These are phyloP conservation scores for Imleria badia DNA, from an alignment of 768 basidiomycete genomes.

Conservation along the genomic window DNA sequence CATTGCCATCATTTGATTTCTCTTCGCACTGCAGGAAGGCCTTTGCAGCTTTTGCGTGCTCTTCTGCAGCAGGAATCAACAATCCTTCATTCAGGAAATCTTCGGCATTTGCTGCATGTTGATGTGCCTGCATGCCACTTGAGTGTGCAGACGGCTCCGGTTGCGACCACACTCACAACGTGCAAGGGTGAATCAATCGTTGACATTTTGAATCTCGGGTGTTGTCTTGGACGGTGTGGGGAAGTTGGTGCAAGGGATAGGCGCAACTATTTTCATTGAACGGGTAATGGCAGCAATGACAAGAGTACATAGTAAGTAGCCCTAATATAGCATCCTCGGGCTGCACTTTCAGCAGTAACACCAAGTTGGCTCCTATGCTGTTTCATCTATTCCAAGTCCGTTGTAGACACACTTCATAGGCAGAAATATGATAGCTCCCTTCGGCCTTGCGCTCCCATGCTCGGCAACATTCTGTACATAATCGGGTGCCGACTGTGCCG, in stretches of 20 bases:
- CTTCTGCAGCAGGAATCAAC: constrained; percentile 69
- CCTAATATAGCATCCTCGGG: background rate
- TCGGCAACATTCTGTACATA: too few relatives aligned
- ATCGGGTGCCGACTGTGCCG: constrained; percentile 20
- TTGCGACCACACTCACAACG: constrained; percentile 36
- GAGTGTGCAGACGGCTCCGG: background rate
- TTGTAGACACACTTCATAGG: too few relatives aligned
- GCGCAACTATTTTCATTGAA: constrained; percentile 4
- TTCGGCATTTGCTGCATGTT: constrained; percentile 79
- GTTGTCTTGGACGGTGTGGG: background rate
- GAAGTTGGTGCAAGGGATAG: background rate
- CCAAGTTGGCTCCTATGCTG: too few relatives aligned
- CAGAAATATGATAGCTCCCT: too few relatives aligned
- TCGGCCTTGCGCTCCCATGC: too few relatives aligned
- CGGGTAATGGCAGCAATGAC: background rate
- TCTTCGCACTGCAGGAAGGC: constrained; percentile 74
- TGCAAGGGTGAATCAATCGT: constrained; percentile 51
- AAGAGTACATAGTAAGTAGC: background rate
- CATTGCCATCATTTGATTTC: constrained; percentile 70
- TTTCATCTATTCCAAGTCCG: too few relatives aligned
- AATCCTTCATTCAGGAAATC: constrained; percentile 66
- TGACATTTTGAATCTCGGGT: constrained; percentile 30
- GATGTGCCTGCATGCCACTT: constrained; percentile 60
- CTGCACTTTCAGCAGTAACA: background rate
- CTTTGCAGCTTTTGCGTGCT: constrained; percentile 74